phyloP scores from a whole-genome alignment of 2,329 filamentous ascomycete genomes.

The Trichoderma guizhouense region DNA sequence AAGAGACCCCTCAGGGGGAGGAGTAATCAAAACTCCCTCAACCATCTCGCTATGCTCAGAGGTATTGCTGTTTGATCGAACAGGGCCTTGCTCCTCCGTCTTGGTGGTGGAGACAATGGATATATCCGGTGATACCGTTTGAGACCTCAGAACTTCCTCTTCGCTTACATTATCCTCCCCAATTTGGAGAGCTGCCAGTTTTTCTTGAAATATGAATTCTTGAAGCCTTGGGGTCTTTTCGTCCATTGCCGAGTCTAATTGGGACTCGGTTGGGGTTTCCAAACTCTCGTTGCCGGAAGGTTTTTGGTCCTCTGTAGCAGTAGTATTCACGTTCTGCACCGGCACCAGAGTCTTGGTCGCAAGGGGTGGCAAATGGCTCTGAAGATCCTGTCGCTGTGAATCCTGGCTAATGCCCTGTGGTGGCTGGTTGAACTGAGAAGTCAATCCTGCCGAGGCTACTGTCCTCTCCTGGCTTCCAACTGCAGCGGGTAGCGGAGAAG shows the following conservation, averaged over 20 bases:
- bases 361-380: not conserved
- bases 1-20: slow-evolving; percentile 1
- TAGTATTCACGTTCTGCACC: not conserved
- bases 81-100: not conserved
- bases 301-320: not conserved
- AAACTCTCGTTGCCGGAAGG: not conserved
- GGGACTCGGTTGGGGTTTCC: not conserved
- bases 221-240: not conserved
- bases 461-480: not conserved
- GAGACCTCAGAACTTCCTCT: slow-evolving; percentile 6
- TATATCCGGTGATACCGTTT: slow-evolving; percentile 17
- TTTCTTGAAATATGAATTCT: not conserved
- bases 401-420: not conserved
- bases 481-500: not conserved
- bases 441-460: not conserved
- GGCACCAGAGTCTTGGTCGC: not conserved
- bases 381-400: not conserved
- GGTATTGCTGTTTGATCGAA: not conserved
- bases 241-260: not conserved
- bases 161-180: not conserved
- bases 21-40: not conserved
- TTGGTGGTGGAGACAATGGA: slow-evolving; percentile 10
- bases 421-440: not conserved
- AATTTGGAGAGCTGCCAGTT: not conserved
- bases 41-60: not conserved